Evolutionary conservation across 345 rosid genomes (phyloP).

Genomic region (Lumnitzera littorea): DNA sequence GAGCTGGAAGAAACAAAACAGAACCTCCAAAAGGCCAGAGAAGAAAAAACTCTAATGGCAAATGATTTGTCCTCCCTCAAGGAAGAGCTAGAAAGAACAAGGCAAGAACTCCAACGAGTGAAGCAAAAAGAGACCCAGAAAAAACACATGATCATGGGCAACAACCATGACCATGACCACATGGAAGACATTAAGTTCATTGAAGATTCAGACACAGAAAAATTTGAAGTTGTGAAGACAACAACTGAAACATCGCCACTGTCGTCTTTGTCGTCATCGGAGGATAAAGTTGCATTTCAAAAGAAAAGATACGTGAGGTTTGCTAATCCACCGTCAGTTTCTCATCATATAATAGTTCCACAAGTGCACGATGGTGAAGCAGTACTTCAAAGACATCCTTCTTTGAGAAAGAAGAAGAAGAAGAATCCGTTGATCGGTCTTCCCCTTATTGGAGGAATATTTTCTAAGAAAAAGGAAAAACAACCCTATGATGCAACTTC

Average conservation of each 20-base stretch:
- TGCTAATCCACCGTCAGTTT: slow-evolving; percentile 10
- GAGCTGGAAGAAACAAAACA: slow-evolving; percentile 78
- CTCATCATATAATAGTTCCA: background rate
- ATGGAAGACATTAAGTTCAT: slow-evolving; percentile 35
- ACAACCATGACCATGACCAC: slow-evolving; percentile 5
- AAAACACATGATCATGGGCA: slow-evolving; percentile 4
- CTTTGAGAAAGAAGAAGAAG: slow-evolving; percentile 9
- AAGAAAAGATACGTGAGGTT: slow-evolving; percentile 15
- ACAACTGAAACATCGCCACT: background rate
- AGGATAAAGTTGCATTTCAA: background rate
- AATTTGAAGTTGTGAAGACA: slow-evolving; percentile 3
- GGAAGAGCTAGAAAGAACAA: slow-evolving; percentile 76
- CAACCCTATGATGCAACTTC: background rate
- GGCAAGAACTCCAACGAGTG: slow-evolving; percentile 47
- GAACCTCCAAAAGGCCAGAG: slow-evolving; percentile 55
- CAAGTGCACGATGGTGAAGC: slow-evolving; percentile 1
- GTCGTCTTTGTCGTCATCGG: background rate
- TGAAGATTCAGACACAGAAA: slow-evolving; percentile 29
- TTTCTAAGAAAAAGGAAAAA: slow-evolving; percentile 6
- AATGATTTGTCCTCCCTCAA: slow-evolving; percentile 43
- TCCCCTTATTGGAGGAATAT: slow-evolving; percentile 13
- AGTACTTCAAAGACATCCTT: slow-evolving; percentile 8
- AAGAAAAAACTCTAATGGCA: slow-evolving; percentile 56
- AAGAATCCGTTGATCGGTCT: slow-evolving; percentile 9
- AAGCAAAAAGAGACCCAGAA: slow-evolving; percentile 15